Base-by-base conservation (phyloP, 495 filamentous ascomycete species). In the Physcia stellaris region DNA sequence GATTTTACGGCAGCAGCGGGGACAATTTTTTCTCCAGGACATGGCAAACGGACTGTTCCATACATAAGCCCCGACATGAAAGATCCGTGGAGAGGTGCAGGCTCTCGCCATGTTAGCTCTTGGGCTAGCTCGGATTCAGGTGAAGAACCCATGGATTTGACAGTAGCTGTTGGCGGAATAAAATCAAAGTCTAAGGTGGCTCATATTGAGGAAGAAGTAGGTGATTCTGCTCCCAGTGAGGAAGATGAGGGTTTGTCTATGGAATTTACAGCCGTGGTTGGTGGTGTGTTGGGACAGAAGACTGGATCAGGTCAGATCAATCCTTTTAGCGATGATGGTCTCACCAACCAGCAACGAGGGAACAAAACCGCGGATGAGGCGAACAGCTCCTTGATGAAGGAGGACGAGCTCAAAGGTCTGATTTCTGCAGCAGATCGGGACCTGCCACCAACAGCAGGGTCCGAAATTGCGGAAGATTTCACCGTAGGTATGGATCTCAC, bases 1-100 rank as follows among this genome's bases (percentile, higher is more conserved):
- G 79, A 88, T 41, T 64, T 92, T 37, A 90, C 82, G 2, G 74
- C 66, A 48, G 80, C 75, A 26, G 62, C 86, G 32, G 84, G 85
- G 35, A 72, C 73, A 18, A 85, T 79, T 37, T 38, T 56, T 22
- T 10, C 31, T 23, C 17, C 55, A 32, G 50, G 54, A 31, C 50
- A 59, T 17, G 46, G 49, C 28, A 40, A 54, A 19, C 30, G 42
- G 15, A 58, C 61, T 17, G 55, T 60, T n/a, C 55, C 53, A 18
- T 35, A 26, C 22, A 38, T 18, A 6, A 38, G 41, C 20, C 48
- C 49, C 16, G 13, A 37, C 19, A 40, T 38, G 5, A 32, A 24
- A 7, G 43, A 40, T 18, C 43, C 43, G 31, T 30, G 36, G 16
- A 26, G 50, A 47, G 42, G 47, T 21, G 50, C 43, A 26, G 44